Conservation (phyloP, 2,329 filamentous ascomycete genomes). For the Microdochium trichocladiopsis region DNA sequence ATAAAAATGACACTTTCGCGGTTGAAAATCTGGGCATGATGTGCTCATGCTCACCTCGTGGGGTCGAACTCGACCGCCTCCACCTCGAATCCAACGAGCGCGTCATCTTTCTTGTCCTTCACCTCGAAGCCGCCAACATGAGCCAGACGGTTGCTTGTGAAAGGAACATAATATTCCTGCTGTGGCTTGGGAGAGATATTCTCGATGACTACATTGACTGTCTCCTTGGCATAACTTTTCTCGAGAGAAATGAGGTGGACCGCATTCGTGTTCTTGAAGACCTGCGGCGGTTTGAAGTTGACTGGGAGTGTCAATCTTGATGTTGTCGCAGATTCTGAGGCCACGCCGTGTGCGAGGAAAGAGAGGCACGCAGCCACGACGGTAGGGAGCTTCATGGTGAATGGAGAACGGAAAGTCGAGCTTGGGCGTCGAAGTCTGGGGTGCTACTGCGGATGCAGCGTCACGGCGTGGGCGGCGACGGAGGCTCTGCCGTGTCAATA, state of each 20-base stretch:
- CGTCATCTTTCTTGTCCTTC: constrained; percentile 78
- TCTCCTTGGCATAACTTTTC: constrained; percentile 86
- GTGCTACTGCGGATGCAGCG: constrained; percentile 2
- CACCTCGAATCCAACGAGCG: constrained; percentile 59
- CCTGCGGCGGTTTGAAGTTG: constrained; percentile 76
- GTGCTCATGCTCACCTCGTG: constrained; percentile 39
- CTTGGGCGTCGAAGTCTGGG: constrained; percentile 18
- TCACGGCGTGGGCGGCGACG: neutral
- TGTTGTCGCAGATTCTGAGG: constrained; percentile 33
- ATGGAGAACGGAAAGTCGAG: constrained; percentile 3
- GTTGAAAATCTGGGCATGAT: constrained; percentile 1
- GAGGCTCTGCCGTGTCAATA: neutral
- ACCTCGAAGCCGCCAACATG: constrained; percentile 83
- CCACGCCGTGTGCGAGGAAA: constrained; percentile 42
- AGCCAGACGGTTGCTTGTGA: constrained; percentile 68
- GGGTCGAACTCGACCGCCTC: constrained; percentile 60
- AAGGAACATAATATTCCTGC: constrained; percentile 85
- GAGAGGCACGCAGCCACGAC: constrained; percentile 52
- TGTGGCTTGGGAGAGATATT: constrained; percentile 76
- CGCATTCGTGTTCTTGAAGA: constrained; percentile 90
- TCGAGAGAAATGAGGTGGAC: constrained; percentile 87
- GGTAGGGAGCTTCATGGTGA: constrained; percentile 40
- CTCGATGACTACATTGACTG: constrained; percentile 88
- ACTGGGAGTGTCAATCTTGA: constrained; percentile 54
- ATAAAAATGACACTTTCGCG: neutral